Base-by-base conservation (phyloP, 345 rosid species). In the Draba incana region DNA sequence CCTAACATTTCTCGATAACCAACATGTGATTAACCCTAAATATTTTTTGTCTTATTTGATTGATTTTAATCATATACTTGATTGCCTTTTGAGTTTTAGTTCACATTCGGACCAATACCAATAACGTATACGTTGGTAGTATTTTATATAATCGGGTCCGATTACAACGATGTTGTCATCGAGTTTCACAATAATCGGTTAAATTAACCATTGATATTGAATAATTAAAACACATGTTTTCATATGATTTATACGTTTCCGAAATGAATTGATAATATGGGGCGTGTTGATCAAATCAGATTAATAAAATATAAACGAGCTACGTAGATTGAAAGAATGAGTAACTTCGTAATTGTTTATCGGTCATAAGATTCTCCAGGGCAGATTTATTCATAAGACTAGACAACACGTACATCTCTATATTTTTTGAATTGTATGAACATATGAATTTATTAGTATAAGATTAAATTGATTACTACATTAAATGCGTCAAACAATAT, bases 331-430 rank as follows among this genome's bases (percentile, higher is more conserved):
- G 54, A 31, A 59, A 51, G 49, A 51, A 2, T 51, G 10, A 38
- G 62, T 65, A 42, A 65, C 54, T 23, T 50, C 31, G 8, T 49
- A 20, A 39, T 57, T 64, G 45, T 49, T 31, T 15, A 49, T 48
- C 3, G 5, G 2, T 7, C 28, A 10, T 53, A 41, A 64, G 59
- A 64, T 57, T 57, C 65, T 41, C 8, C 10, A 49, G 3, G 31
- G 31, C 39, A 2, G 39, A 48, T 35, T 72, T 59, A 49, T 72
- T 72, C 71, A 57, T 23, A 65, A 50, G 66, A 64, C 65, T 48
- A 64, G 53, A 64, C 59, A 72, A 16, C 70, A 47, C 43, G 54
- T 62, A 50, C 16, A 43, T 51, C 44, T n/a, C 10, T 30, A 30
- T 39, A n/a, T 38, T 64, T 20, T 12, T 50, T 44, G 15, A 16